Evolutionary conservation across 2,329 filamentous ascomycete genomes (phyloP).

Genomic region (Helotiales sp.): DNA sequence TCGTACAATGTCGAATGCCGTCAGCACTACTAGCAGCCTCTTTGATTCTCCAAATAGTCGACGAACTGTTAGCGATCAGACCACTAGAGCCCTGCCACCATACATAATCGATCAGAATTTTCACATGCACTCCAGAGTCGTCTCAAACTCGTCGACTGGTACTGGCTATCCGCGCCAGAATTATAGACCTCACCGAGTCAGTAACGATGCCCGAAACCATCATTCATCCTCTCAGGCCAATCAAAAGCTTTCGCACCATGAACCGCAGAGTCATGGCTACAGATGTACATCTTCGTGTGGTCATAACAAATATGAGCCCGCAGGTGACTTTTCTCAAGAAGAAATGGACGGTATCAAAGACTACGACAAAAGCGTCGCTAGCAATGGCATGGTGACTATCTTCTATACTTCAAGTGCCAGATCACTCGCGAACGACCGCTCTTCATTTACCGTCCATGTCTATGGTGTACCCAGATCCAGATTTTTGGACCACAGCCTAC

Average conservation of each 20-base stretch:
- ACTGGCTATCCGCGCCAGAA: not conserved
- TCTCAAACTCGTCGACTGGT: not conserved
- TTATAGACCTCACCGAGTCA: not conserved
- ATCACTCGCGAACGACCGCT: not conserved
- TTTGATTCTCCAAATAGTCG: not conserved
- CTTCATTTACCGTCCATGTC: conserved; percentile 20
- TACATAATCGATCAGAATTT: not conserved
- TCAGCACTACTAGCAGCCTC: not conserved
- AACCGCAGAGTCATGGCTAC: not conserved
- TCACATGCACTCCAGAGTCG: not conserved
- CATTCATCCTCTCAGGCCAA: not conserved
- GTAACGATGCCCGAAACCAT: not conserved
- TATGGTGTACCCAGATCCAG: conserved; percentile 3
- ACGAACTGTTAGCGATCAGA: not conserved
- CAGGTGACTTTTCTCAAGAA: not conserved
- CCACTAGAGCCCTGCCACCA: not conserved
- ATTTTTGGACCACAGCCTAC: conserved; percentile 21
- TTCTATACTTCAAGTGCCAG: not conserved
- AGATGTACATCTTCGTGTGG: not conserved
- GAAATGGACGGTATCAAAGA: not conserved
- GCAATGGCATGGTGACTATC: not conserved
- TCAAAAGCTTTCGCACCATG: not conserved
- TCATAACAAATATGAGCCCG: not conserved
- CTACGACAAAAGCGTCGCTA: not conserved
- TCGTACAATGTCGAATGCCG: not conserved